A percentile compares a stretch with the other conserved stretches of the same genome.
Conservation (phyloP, 2,329 filamentous ascomycete species). For the Nigrospora osmanthi region DNA sequence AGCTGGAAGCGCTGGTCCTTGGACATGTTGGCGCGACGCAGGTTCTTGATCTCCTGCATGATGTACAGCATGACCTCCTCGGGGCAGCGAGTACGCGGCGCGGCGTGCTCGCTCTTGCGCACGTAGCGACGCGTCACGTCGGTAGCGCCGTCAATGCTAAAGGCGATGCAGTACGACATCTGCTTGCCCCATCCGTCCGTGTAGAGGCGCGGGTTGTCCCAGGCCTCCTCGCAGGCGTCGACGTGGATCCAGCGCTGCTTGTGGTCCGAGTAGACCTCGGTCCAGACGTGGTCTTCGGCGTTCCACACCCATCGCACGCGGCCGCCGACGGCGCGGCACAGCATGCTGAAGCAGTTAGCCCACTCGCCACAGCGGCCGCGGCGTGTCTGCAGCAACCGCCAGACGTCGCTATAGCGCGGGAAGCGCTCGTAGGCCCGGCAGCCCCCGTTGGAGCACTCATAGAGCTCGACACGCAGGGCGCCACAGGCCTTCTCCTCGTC, state of each 20-base stretch:
- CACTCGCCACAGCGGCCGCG: conserved; percentile 88
- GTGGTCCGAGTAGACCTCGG: conserved; percentile 92
- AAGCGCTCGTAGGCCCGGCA: conserved; percentile 83
- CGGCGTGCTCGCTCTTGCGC: conserved; percentile 63
- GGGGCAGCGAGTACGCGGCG: conserved; percentile 70
- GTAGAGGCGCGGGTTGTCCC: conserved; percentile 90
- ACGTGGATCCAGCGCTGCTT: conserved; percentile 94
- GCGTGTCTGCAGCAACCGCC: conserved; percentile 79
- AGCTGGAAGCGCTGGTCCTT: conserved; percentile 79
- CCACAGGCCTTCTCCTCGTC: conserved; percentile 86
- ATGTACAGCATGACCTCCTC: conserved; percentile 90
- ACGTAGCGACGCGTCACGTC: conserved; percentile 62
- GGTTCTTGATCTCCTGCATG: conserved; percentile 80
- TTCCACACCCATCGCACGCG: conserved; percentile 98
- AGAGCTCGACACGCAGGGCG: conserved; percentile 81
- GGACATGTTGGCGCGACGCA: conserved; percentile 74
- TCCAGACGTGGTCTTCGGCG: conserved; percentile 95
- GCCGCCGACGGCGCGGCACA: conserved; percentile 85
- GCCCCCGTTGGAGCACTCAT: conserved; percentile 69
- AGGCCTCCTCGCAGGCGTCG: conserved; percentile 87
- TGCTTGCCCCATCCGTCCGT: conserved; percentile 94
- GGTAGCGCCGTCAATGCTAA: conserved; percentile 79
- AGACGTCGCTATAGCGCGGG: conserved; percentile 90
- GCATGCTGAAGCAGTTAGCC: conserved; percentile 98
- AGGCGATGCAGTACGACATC: conserved; percentile 94